Evolutionary conservation across 192 early-diverging fungal species (phyloP), one percentile per base, ranked within the genome.

Genomic region (Gaertneriomyces semiglobifer): DNA sequence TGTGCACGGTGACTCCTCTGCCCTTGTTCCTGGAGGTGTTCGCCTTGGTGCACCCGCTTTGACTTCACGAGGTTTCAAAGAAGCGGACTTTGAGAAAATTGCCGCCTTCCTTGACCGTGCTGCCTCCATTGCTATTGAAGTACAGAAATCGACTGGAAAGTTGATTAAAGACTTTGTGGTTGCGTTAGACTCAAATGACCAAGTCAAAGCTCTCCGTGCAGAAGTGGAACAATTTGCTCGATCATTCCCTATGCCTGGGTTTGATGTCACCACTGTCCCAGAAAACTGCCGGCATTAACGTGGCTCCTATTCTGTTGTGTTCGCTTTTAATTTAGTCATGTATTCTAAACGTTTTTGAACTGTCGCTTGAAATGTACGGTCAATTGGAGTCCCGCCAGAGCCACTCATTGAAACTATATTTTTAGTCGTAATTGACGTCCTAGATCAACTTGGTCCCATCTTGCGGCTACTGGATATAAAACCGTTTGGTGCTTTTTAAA

Each of bases 141-240:
- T 96, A 61, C 98, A 99, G 84, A 76, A 79, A 39, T 81, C 84
- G 77, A 83, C 88, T 63, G 93, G 93, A 18, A 96, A 95, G 87
- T 71, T 97, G 81, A 87, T 99, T 81, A 98, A 98, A 88, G 98
- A 98, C 84, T 99, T 99, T 85, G 81, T 93, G 59, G 87, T 86
- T 57, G 94, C 86, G 19, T 74, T 93, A 40, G 86, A 86, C 50
- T 81, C 83, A 57, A 87, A 88, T 46, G 78, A 83, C n/a, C 90
- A 98, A 60, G 89, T 99, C 66, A 78, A 81, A 69, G 77, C 82
- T 58, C 86, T 99, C 55, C 86, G 88, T 72, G 86, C 85, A 68
- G 90, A 96, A 72, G 92, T 99, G 38, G 87, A 96, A 81, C 82
- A 79, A 38, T 98, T 99, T 80, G 93, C 98, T 52, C 86, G 85